phyloP scores from a whole-genome alignment of 768 basidiomycete genomes.

The Clathrus columnatus region DNA sequence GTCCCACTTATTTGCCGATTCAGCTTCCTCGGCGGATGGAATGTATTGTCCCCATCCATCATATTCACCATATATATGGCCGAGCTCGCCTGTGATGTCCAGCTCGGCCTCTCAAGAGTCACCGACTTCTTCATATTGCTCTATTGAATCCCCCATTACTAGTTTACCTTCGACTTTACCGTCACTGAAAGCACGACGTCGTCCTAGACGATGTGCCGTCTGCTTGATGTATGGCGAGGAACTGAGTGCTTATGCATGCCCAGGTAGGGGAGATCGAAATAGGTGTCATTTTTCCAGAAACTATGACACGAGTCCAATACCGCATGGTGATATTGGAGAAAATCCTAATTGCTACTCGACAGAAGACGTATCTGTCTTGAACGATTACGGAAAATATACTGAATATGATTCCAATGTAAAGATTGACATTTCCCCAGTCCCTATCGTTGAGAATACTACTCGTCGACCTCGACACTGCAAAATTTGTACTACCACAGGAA shows the following conservation, averaged over 20 bases:
- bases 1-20: neutral
- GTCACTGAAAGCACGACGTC: neutral
- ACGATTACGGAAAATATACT: neutral
- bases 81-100: neutral
- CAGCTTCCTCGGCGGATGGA: neutral
- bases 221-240: constrained; percentile 2
- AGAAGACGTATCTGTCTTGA: neutral
- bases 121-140: neutral
- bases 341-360: neutral
- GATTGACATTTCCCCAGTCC: neutral
- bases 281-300: constrained; percentile 3
- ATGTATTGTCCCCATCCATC: neutral
- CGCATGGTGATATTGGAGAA: neutral
- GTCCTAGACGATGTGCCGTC: constrained; percentile 7
- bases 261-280: constrained; percentile 6
- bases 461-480: constrained; percentile 6
- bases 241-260: constrained; percentile 3
- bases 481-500: constrained; percentile 7
- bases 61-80: neutral
- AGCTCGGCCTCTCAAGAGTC: neutral
- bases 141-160: neutral
- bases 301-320: neutral
- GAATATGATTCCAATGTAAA: neutral
- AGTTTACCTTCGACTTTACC: neutral
- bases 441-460: neutral